Evolutionary conservation across 106 monocot genomes (phyloP), one percentile per base, ranked within the genome.

Genomic region (Dactylorhiza incarnata): DNA sequence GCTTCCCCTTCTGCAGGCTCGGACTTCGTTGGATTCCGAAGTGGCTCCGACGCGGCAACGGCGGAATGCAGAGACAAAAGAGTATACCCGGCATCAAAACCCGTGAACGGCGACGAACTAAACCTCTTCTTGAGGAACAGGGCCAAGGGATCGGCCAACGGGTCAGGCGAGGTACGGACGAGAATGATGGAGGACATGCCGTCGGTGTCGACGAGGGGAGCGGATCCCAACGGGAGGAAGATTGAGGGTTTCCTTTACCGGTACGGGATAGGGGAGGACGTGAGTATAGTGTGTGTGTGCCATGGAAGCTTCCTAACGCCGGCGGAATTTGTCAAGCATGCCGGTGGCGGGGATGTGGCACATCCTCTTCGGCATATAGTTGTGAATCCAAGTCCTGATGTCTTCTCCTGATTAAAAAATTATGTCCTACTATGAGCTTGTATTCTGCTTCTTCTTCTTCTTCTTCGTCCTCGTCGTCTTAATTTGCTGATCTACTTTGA

Each of bases 271-370:
- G 86, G 83, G 14, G 81, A 77, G 63, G 86, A 85, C 51, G 88
- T 89, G 76, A 80, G 88, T 16, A 88, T 88, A 49, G 85, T 88
- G n/a, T 88, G 88, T 25, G 85, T 88, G 9, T 88, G 89, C 85
- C 89, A 89, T 55, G 89, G 89, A 44, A 86, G 43, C 61, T 89
- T 89, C 81, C 81, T 86, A 9, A 83, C 89, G 5, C 89, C 89
- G 0, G 89, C 89, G 2, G 89, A 89, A 80, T 89, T 89, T 71
- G 89, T 89, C 20, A 86, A 69, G 79, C 89, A 89, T 37, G 89
- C 81, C 0, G 89, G 89, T 45, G 89, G 89, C 15, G 86, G 86
- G 7, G 89, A 89, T 22, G 89, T 89, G 11, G 73, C 54, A 0
- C 78, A 81, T 59, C 86, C 86, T 19, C 78, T 89, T 3, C 75